phyloP scores from a whole-genome alignment of 768 basidiomycete genomes.

The Trametes punicea region DNA sequence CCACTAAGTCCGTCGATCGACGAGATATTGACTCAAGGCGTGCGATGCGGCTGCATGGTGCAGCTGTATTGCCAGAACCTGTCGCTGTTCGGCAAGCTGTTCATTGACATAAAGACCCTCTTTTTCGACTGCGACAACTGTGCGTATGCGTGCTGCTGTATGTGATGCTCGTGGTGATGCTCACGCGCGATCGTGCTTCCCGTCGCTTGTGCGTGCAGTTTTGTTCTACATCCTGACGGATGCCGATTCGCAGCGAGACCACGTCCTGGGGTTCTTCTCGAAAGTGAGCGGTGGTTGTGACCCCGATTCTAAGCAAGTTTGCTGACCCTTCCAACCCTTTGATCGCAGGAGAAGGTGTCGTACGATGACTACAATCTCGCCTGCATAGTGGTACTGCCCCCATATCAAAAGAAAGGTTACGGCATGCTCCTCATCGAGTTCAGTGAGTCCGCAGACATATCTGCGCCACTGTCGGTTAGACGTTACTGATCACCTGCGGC shows the following conservation, averaged over 20 bases:
- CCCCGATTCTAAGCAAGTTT: not conserved
- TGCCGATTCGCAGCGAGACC: constrained; percentile 71
- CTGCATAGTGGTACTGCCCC: constrained; percentile 93
- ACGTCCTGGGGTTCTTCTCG: constrained; percentile 75
- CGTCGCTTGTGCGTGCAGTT: constrained; percentile 43
- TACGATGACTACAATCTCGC: constrained; percentile 98
- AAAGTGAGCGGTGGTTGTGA: constrained; percentile 40
- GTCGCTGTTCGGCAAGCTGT: constrained; percentile 95
- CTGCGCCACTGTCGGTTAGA: not conserved
- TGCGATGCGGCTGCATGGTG: too few relatives aligned
- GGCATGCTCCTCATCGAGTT: constrained; percentile 98
- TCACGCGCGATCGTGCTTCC: not conserved
- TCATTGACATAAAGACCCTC: constrained; percentile 96
- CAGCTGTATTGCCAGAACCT: constrained; percentile 97
- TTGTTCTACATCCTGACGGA: constrained; percentile 93
- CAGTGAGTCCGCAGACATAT: constrained; percentile 62
- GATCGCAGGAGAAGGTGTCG: constrained; percentile 79
- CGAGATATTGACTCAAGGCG: not conserved
- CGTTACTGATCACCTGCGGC: not conserved
- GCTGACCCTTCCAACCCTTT: constrained; percentile 1
- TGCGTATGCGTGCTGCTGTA: constrained; percentile 34
- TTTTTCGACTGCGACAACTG: constrained; percentile 90
- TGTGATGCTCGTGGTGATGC: not conserved
- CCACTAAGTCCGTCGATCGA: not conserved
- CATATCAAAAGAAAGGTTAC: constrained; percentile 84